These are phyloP conservation scores for Rhizomucor miehei DNA, from an alignment of 371 early-diverging fungal species.

Conservation along the genomic window DNA sequence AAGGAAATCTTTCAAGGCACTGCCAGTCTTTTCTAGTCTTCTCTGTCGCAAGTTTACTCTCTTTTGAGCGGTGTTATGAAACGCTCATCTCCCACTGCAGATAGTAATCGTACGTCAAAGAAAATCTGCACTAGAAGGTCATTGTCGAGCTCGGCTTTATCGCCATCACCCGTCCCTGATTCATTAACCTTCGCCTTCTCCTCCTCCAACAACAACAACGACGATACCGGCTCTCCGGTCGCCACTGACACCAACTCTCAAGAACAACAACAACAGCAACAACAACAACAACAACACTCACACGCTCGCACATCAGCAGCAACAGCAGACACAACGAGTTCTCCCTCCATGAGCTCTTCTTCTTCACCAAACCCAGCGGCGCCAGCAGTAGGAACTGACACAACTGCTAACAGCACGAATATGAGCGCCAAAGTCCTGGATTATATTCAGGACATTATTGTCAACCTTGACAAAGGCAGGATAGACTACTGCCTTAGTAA, in stretches of 20 bases:
- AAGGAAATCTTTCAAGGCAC: too few relatives aligned
- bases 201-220: too few relatives aligned
- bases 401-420: slow-evolving; percentile 2
- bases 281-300: slow-evolving; percentile 1
- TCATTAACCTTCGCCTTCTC: too few relatives aligned
- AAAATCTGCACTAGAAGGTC: slow-evolving; percentile 19
- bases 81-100: slow-evolving; percentile 29
- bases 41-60: background rate
- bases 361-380: slow-evolving; percentile 7
- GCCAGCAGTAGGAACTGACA: background rate
- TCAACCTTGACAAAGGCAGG: slow-evolving; percentile 27
- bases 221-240: too few relatives aligned
- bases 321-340: background rate
- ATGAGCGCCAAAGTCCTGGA: slow-evolving; percentile 17
- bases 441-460: slow-evolving; percentile 24
- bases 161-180: background rate
- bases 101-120: slow-evolving; percentile 24
- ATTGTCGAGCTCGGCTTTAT: slow-evolving; percentile 8
- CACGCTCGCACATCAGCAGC: slow-evolving; percentile 2
- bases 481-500: slow-evolving; percentile 22
- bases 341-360: slow-evolving; percentile 3
- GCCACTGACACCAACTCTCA: too few relatives aligned
- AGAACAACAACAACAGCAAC: background rate
- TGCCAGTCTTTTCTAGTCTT: background rate
- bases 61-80: slow-evolving; percentile 35